Percentiles rank a stretch among this genome's conserved stretches.
These are phyloP conservation scores for Scolecobasidium constrictum DNA, from an alignment of 2,329 filamentous ascomycete species.

Conservation along the genomic window DNA sequence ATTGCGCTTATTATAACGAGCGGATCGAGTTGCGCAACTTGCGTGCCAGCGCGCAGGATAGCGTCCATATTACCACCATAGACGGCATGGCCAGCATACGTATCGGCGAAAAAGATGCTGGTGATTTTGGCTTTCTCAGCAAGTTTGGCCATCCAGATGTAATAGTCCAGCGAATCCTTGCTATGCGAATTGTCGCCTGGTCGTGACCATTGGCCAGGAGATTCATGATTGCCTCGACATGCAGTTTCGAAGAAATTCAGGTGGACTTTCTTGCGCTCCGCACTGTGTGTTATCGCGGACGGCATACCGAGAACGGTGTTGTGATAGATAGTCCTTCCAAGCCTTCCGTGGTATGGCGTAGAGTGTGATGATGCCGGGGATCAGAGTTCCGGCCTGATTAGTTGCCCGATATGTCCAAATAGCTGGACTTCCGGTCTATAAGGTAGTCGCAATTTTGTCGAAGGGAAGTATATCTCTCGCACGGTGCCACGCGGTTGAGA, in stretches of 20 bases:
- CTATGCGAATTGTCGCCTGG: not conserved
- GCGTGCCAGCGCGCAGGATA: conserved; percentile 13
- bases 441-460: not conserved
- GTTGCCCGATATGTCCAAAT: not conserved
- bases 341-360: no score
- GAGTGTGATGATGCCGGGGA: no score
- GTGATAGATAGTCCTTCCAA: no score
- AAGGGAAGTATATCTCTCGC: no score
- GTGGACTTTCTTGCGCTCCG: no score
- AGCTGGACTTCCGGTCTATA: not conserved
- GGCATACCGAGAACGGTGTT: no score
- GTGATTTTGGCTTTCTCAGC: conserved; percentile 39
- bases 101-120: conserved; percentile 41
- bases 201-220: no score
- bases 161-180: conserved; percentile 17
- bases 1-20: conserved; percentile 30
- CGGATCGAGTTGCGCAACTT: conserved; percentile 21
- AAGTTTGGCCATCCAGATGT: conserved; percentile 35
- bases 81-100: conserved; percentile 33
- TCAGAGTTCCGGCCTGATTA: not conserved
- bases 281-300: no score
- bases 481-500: no score
- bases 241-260: no score
- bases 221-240: no score
- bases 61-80: conserved; percentile 19